Percentiles rank a stretch among this genome's conserved stretches.
Conservation (phyloP, 2,329 filamentous ascomycete genomes). For the Leptographium galeiforme region DNA sequence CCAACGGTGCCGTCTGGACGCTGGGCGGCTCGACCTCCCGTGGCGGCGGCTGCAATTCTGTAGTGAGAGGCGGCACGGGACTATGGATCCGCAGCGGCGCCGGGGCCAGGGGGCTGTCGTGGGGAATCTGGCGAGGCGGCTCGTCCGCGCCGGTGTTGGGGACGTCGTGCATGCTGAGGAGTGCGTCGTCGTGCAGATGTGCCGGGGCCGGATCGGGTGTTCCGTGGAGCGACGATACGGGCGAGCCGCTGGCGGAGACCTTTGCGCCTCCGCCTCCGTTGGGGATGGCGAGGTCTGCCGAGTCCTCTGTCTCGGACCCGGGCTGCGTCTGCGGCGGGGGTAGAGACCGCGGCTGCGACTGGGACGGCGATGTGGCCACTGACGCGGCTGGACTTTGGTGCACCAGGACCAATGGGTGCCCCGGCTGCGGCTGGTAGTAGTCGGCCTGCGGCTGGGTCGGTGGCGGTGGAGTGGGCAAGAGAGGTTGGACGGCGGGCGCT, state of each 20-base stretch:
- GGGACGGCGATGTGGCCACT: neutral
- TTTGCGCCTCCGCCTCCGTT: neutral
- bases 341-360: neutral
- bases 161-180: neutral
- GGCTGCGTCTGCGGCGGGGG: neutral
- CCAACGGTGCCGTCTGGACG: no score
- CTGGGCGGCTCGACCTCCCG: neutral
- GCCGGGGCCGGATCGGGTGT: conserved; percentile 3
- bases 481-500: neutral
- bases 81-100: neutral
- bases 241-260: neutral
- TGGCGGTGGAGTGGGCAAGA: neutral
- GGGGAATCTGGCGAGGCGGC: neutral
- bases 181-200: neutral
- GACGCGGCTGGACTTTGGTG: neutral
- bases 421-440: neutral
- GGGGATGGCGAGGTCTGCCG: no score
- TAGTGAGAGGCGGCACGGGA: neutral
- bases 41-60: neutral
- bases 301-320: neutral
- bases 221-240: conserved; percentile 5
- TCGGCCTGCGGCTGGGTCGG: neutral
- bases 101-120: neutral
- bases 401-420: no score
- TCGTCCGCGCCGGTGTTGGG: neutral